Percentiles rank a stretch among this genome's conserved stretches.
These are phyloP conservation scores for Rachicladosporium sp. DNA, from an alignment of 2,329 filamentous ascomycete species.

Conservation along the genomic window DNA sequence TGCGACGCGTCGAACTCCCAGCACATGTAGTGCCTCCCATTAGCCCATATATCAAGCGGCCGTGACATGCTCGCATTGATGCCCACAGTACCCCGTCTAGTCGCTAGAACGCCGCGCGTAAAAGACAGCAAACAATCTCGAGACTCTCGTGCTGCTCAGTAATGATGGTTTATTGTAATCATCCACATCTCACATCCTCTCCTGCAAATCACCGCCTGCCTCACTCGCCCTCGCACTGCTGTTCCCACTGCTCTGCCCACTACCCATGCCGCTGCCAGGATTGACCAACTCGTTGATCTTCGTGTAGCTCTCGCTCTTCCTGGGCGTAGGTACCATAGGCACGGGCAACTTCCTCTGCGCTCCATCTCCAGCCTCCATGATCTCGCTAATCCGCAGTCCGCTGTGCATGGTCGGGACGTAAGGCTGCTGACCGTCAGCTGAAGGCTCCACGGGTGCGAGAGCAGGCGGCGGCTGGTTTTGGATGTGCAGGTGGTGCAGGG, in stretches of 20 bases:
- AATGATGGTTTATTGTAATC: too few relatives aligned
- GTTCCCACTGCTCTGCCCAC: conserved; percentile 42
- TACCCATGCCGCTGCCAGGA: conserved; percentile 57
- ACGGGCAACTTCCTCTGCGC: conserved; percentile 84
- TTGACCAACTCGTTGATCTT: conserved; percentile 78
- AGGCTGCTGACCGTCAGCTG: conserved; percentile 46
- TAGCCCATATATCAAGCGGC: too few relatives aligned
- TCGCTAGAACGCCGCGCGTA: conserved; percentile 6
- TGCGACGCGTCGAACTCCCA: too few relatives aligned
- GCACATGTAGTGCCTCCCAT: too few relatives aligned
- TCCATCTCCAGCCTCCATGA: conserved; percentile 79
- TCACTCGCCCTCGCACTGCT: conserved; percentile 21
- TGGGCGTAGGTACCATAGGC: conserved; percentile 56
- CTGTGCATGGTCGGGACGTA: conserved; percentile 45
- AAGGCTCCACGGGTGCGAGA: conserved; percentile 58
- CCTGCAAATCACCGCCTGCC: conserved; percentile 22
- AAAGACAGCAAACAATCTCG: neutral
- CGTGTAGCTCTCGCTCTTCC: conserved; percentile 19
- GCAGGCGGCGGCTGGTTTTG: conserved; percentile 47
- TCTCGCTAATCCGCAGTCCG: conserved; percentile 78
- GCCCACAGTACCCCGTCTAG: conserved; percentile 5
- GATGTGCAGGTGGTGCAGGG: conserved; percentile 61
- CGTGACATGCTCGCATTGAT: too few relatives aligned
- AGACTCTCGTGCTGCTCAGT: too few relatives aligned
- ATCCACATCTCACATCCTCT: conserved; percentile 9